Base-by-base conservation (phyloP, 345 rosid species). In the Sisymbrium altissimum region DNA sequence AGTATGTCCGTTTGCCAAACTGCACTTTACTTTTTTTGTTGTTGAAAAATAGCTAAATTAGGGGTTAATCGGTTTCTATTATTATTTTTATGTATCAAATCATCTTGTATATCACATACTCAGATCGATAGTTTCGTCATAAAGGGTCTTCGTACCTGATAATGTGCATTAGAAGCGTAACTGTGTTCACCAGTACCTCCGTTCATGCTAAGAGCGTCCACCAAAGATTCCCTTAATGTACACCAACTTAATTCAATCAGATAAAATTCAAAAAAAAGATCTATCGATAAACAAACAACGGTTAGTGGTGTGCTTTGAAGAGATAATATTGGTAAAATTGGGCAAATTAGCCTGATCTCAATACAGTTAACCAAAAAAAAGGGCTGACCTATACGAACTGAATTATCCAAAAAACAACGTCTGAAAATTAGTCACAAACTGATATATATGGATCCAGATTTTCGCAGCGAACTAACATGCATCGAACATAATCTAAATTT, bases 201-300 rank as follows among this genome's bases (percentile, higher is more conserved):
- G 6, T 60, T 61, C 76, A 71, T 71, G 8, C 68, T 35, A 36
- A 49, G 68, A 36, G n/a, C 73, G 5, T 54, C 9, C 10, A 69
- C 19, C 21, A 69, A 43, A 7, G 64, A 17, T 19, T 69, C n/a
- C 71, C 60, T 64, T 10, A 32, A 64, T 19, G 13, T 5, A 64
- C 13, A 43, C 17, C 15, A 43, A 43, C 46, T 43, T 43, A 14
- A 43, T 43, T 43, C 2, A 43, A 14, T 43, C 48, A 43, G 9
- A 43, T n/a, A 43, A 43, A 43, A 43, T 13, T 14, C n/a, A 43
- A n/a, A 43, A 43, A n/a, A n/a, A n/a, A n/a, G n/a, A n/a, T n/a
- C n/a, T n/a, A n/a, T n/a, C n/a, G n/a, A n/a, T n/a, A n/a, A n/a
- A n/a, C n/a, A n/a, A 14, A 43, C 48, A n/a, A 5, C n/a, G 45